Conservation (phyloP, 352 stramenopile species). For the Globisporangium irregulare region DNA sequence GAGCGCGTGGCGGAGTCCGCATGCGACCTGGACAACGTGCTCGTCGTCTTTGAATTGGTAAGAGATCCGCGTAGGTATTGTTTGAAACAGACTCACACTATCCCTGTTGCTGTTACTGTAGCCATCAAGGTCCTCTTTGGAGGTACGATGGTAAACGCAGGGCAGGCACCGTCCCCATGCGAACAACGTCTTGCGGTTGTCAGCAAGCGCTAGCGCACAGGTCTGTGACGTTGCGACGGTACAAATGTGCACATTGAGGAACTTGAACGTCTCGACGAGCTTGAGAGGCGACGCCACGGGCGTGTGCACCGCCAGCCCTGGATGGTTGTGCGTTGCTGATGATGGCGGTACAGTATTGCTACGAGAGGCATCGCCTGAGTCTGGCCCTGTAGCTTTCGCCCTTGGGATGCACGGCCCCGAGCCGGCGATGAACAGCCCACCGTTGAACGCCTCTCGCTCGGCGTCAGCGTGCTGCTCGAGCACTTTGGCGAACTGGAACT, state of each 20-base stretch:
- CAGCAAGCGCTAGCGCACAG: conserved; percentile 41
- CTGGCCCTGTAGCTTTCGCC: not conserved
- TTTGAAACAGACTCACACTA: conserved; percentile 13
- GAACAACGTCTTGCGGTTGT: conserved; percentile 44
- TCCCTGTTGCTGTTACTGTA: conserved; percentile 2
- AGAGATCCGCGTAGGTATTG: conserved; percentile 27
- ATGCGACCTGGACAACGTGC: conserved; percentile 33
- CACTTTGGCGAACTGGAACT: conserved; percentile 40
- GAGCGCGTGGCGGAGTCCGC: conserved; percentile 55
- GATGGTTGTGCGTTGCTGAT: not conserved
- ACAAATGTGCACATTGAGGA: conserved; percentile 32
- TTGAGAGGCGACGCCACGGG: conserved; percentile 21
- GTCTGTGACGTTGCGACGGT: conserved; percentile 38
- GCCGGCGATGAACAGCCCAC: conserved; percentile 49
- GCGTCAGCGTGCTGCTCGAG: conserved; percentile 51
- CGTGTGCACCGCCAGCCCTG: not conserved
- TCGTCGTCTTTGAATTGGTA: conserved; percentile 24
- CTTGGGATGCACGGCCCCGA: conserved; percentile 33
- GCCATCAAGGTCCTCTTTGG: not conserved
- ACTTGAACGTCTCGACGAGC: conserved; percentile 48
- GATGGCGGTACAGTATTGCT: not conserved
- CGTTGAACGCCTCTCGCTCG: conserved; percentile 53
- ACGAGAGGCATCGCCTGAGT: not conserved
- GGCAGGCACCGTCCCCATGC: conserved; percentile 55
- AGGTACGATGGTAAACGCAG: conserved; percentile 22